A percentile compares a stretch with the other conserved stretches of the same genome.
Evolutionary conservation across 768 basidiomycete genomes (phyloP).

Genomic region (Phanerochaete carnosa): DNA sequence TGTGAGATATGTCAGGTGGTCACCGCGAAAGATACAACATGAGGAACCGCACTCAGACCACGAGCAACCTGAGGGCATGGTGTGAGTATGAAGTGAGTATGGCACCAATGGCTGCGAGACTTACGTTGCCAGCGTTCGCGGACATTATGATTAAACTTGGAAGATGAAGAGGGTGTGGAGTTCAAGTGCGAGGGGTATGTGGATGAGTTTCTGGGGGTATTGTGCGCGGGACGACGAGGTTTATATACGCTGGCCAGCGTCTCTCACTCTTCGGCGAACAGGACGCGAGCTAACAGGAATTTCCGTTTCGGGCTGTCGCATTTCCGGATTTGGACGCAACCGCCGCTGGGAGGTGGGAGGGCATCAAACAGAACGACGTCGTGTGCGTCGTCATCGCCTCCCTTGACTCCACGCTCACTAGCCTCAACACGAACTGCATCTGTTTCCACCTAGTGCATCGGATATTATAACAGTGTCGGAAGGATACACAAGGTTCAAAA

Average conservation of each 20-base stretch:
- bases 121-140: constrained; percentile 4
- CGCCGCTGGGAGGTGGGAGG: neutral
- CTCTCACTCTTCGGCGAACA: neutral
- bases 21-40: neutral
- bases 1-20: neutral
- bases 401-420: too few species aligned
- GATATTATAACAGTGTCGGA: neutral
- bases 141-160: neutral
- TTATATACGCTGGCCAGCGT: constrained; percentile 1
- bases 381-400: too few species aligned
- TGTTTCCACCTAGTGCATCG: neutral
- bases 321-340: neutral
- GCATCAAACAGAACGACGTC: too few species aligned
- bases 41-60: constrained; percentile 5
- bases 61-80: neutral
- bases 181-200: neutral
- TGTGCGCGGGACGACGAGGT: neutral
- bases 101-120: neutral
- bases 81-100: neutral
- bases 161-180: neutral
- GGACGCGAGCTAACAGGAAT: neutral
- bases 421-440: too few species aligned
- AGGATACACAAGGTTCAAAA: neutral
- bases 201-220: neutral
- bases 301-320: neutral